A percentile compares a stretch with the other conserved stretches of the same genome.
These are phyloP conservation scores for Serendipita sp. DNA, from an alignment of 1,284 basidiomycete genomes.

Conservation along the genomic window DNA sequence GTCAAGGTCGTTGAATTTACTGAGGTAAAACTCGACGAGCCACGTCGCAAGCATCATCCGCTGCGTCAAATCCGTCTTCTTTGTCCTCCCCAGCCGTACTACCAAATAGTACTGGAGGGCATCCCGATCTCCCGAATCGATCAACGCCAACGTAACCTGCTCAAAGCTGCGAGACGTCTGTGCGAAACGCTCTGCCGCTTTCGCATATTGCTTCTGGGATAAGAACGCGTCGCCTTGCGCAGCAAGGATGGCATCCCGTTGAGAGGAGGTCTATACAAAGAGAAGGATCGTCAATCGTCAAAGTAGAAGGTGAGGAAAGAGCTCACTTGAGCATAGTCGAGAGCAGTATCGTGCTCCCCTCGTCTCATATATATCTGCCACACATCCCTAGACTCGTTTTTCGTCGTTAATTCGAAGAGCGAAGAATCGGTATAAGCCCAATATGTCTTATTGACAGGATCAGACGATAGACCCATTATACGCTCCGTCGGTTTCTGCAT, in stretches of 20 bases:
- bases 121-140: constrained; percentile 86
- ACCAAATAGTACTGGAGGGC: constrained; percentile 84
- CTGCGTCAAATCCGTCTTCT: constrained; percentile 75
- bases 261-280: constrained; percentile 50
- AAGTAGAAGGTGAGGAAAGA: constrained; percentile 4
- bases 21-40: constrained; percentile 94
- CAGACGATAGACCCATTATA: constrained; percentile 61
- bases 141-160: constrained; percentile 80
- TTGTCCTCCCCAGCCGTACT: constrained; percentile 68
- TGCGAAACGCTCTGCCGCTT: constrained; percentile 84
- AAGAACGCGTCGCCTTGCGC: constrained; percentile 82
- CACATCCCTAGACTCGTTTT: constrained; percentile 84
- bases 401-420: constrained; percentile 77
- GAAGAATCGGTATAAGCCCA: constrained; percentile 90
- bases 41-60: constrained; percentile 97
- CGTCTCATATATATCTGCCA: constrained; percentile 86
- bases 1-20: constrained; percentile 92
- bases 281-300: constrained; percentile 8
- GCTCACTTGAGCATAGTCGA: constrained; percentile 67
- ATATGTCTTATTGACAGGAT: constrained; percentile 78
- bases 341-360: constrained; percentile 61
- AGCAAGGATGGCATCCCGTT: constrained; percentile 73
- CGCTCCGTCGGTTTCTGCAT: constrained; percentile 56
- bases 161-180: constrained; percentile 83
- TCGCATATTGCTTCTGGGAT: constrained; percentile 68